Percentiles rank a stretch among this genome's conserved stretches.
Conservation (phyloP, 768 basidiomycete species). For the Mycena venus region DNA sequence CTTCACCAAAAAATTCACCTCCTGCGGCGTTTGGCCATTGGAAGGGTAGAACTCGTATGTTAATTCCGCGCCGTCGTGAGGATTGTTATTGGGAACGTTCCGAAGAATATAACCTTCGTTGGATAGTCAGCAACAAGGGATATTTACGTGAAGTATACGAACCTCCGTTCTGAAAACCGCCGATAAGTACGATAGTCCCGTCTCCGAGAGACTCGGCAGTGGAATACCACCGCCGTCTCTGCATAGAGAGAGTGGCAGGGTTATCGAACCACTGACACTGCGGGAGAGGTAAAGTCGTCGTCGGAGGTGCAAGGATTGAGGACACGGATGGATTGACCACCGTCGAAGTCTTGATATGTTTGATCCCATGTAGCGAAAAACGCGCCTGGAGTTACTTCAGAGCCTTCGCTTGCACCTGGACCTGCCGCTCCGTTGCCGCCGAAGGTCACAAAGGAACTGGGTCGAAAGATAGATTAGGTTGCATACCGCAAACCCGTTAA, state of each 20-base stretch:
- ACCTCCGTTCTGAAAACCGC: conserved; percentile 80
- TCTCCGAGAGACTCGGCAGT: conserved; percentile 80
- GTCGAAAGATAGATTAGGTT: not conserved
- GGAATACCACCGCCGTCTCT: conserved; percentile 82
- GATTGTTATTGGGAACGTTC: conserved; percentile 77
- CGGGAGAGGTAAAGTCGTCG: conserved; percentile 59
- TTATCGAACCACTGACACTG: conserved; percentile 83
- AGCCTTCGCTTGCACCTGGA: conserved; percentile 67
- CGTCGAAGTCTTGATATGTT: conserved; percentile 84
- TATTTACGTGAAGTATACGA: not conserved
- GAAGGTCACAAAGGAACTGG: conserved; percentile 74
- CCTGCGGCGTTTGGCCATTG: conserved; percentile 59
- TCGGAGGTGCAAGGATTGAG: conserved; percentile 77
- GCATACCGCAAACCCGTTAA: not conserved
- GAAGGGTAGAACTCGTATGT: conserved; percentile 90
- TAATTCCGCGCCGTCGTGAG: conserved; percentile 79
- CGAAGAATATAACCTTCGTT: conserved; percentile 70
- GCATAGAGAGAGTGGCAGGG: conserved; percentile 68
- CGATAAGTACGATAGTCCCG: conserved; percentile 85
- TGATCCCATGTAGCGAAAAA: conserved; percentile 70
- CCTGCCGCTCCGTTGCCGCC: conserved; percentile 85
- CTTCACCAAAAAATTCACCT: conserved; percentile 75
- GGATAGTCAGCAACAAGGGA: not conserved
- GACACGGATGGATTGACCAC: conserved; percentile 83
- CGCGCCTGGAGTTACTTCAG: conserved; percentile 57